Percentiles rank a stretch among this genome's conserved stretches.
These are phyloP conservation scores for Spiromastix sp. DNA, from an alignment of 2,329 filamentous ascomycete genomes.

Conservation along the genomic window DNA sequence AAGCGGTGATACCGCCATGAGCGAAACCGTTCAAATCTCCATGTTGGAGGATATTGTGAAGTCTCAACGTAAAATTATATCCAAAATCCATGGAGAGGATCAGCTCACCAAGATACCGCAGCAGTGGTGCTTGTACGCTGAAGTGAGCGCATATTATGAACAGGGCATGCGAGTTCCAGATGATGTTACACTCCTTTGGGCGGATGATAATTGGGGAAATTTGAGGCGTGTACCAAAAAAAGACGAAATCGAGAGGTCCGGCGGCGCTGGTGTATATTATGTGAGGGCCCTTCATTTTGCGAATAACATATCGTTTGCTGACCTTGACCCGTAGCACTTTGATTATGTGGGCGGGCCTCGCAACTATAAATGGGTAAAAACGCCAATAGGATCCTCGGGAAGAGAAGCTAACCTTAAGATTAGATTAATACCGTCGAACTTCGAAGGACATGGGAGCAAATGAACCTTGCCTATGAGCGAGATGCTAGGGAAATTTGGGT, in stretches of 20 bases:
- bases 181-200: conserved; percentile 57
- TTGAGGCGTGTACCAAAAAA: conserved; percentile 50
- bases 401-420: no score
- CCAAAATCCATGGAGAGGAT: conserved; percentile 42
- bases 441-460: conserved; percentile 55
- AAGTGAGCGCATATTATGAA: conserved; percentile 60
- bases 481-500: conserved; percentile 54
- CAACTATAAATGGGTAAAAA: conserved; percentile 51
- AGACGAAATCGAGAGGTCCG: conserved; percentile 49
- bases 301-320: no score
- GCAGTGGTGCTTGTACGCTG: conserved; percentile 65
- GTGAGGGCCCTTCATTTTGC: no score
- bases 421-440: conserved; percentile 59
- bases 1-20: conserved; percentile 53
- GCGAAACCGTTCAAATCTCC: conserved; percentile 35
- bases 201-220: conserved; percentile 62
- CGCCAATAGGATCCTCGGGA: no score
- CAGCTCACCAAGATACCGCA: conserved; percentile 49
- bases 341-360: conserved; percentile 54
- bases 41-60: conserved; percentile 52
- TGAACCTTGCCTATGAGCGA: conserved; percentile 51
- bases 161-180: conserved; percentile 53
- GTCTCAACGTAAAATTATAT: conserved; percentile 50
- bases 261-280: conserved; percentile 54
- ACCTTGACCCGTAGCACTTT: no score